Evolutionary conservation across 257 asterid genomes (phyloP), one percentile per base, ranked within the genome.

Genomic region (Misopates orontium): DNA sequence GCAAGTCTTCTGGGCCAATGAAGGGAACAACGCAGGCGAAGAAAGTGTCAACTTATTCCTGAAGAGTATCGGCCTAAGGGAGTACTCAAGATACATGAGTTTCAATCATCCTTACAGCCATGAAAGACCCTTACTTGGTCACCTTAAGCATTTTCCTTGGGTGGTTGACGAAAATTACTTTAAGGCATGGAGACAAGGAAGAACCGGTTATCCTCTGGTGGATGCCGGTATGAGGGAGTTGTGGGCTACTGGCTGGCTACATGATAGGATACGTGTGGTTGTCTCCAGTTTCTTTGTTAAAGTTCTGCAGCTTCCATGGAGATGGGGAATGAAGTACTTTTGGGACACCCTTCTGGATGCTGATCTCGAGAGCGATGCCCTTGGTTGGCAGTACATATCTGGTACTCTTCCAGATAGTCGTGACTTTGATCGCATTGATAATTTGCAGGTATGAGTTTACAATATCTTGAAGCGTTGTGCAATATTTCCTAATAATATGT

Each of bases 191-290:
- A 73, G 97, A 64, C 98, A 89, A 71, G 98, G 97, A 36, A 76
- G 97, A 72, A 92, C 98, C 2, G 98, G 98, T 40, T 92, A 92
- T 75, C 97, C 97, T 24, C 72, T 89, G 64, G 98, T 92, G 50
- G 98, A 92, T 78, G 98, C 98, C 50, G 97, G 98, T 32, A 92
- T 92, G 97, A 81, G 97, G 72, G 97, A 92, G 77, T 78, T 92
- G 1, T 89, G 98, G 98, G 98, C 98, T 50, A 85, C 97, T 8
- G 97, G 97, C 12, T 92, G 98, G 97, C 82, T 92, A 23, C 97
- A 92, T 48, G 97, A 92, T 68, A 61, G 97, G 78, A 92, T 92
- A 71, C 79, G 98, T 4, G 96, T 87, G 11, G 97, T 92, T 3
- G 98, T 92, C 23, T 77, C 98, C 1, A 92, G 98, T 69, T 92